Evolutionary conservation across 352 stramenopile genomes (phyloP), one percentile per base, ranked within the genome.

Genomic region (Elongisporangium undulatum): DNA sequence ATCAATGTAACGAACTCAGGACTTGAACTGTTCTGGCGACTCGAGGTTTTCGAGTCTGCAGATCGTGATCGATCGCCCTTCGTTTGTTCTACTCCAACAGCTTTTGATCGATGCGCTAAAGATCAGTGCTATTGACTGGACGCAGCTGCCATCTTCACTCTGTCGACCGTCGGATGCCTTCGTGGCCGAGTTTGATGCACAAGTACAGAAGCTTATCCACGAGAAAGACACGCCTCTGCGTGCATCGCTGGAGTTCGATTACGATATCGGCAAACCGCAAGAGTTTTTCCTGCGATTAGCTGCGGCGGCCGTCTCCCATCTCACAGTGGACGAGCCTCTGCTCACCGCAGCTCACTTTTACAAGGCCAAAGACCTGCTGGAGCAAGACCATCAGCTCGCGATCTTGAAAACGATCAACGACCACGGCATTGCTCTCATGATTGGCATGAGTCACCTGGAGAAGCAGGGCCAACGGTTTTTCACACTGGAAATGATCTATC

Each of bases 401-500:
- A 86, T 83, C 17, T 54, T 95, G n/a, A 67, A 74, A 56, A 82
- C 71, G 39, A 75, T 90, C 41, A 78, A 77, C 24, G 69, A 90
- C 60, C 66, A 85, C 51, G 80, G 79, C 12, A 82, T 95, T n/a
- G 82, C 78, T 10, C 63, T 95, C 22, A 56, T 93, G 15, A 80
- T 93, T 17, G 84, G 79, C 10, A 95, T 93, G 85, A 82, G 79
- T 48, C 80, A 90, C 48, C 59, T 93, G 3, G 84, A 95, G 57
- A 81, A 81, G 54, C 72, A 83, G 8, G 77, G 72, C 19, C 75
- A 88, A 56, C 64, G 65, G 4, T 77, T 86, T 21, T 91, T 86
- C 55, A 93, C 85, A 52, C 72, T 95, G 29, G 85, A 93, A 61
- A 95, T 93, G 85, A 79, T 95, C 17, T 95, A 91, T 56, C 63